A percentile compares a stretch with the other conserved stretches of the same genome.
Conservation (phyloP, 306 rosid species). For the Castanospermum australe region DNA sequence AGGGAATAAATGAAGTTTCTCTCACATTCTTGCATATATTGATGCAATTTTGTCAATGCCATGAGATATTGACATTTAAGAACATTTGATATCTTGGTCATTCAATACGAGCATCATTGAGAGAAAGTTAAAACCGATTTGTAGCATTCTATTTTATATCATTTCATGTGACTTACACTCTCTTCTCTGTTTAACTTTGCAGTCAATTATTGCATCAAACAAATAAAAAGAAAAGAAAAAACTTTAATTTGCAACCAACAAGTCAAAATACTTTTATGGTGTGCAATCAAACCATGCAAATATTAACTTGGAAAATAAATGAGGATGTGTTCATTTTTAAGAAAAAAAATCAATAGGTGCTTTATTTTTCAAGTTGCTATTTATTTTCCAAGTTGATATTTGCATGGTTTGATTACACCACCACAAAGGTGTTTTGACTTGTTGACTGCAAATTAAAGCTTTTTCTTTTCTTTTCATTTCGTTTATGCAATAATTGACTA, state of each 20-base stretch:
- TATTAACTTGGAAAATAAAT: slow-evolving; percentile 21
- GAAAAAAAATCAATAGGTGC: no score
- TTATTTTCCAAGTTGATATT: slow-evolving; percentile 19
- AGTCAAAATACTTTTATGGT: slow-evolving; percentile 3
- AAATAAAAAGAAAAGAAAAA: neutral
- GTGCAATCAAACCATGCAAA: slow-evolving; percentile 28
- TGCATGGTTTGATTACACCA: slow-evolving; percentile 31
- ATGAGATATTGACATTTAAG: neutral
- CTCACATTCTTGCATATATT: neutral
- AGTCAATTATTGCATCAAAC: neutral
- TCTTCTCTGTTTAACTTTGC: no score
- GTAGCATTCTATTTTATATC: slow-evolving; percentile 12
- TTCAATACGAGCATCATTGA: neutral
- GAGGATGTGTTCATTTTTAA: no score
- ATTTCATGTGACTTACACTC: neutral
- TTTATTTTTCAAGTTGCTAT: neutral
- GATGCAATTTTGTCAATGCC: neutral
- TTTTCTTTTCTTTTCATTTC: neutral
- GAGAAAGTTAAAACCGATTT: neutral
- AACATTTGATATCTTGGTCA: no score
- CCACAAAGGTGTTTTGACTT: slow-evolving; percentile 4
- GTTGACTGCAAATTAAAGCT: neutral
- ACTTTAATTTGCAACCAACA: neutral
- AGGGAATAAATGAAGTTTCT: neutral
- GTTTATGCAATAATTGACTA: neutral